These are phyloP conservation scores for Eucalyptus lansdowneana DNA, from an alignment of 345 rosid genomes.

Conservation along the genomic window DNA sequence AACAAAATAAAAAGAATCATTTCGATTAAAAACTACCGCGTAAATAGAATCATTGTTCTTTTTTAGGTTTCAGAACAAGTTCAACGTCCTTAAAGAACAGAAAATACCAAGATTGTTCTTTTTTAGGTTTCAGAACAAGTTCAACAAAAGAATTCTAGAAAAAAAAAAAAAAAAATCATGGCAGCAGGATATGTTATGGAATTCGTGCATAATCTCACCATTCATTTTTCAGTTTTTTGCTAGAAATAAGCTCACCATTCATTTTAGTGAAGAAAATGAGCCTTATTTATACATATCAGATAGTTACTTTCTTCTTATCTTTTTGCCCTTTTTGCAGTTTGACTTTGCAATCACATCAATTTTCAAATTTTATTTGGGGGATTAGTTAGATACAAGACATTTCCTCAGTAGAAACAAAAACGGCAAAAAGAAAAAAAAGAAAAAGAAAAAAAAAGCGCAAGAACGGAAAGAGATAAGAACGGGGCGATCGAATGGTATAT, in stretches of 20 bases:
- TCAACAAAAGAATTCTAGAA: background rate
- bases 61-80: background rate
- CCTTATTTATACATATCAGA: background rate
- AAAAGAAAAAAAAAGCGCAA: background rate
- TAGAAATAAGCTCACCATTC: background rate
- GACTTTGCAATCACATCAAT: background rate
- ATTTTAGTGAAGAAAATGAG: background rate
- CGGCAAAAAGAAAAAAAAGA: background rate
- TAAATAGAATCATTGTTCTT: fast-evolving
- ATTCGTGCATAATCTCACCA: background rate
- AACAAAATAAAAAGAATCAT: too few relatives aligned
- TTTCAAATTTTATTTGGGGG: background rate
- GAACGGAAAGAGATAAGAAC: background rate
- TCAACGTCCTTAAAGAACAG: background rate
- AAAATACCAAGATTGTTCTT: background rate
- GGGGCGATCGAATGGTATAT: background rate
- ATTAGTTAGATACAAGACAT: background rate
- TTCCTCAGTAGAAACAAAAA: background rate
- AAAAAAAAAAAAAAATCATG: background rate
- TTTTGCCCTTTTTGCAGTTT: background rate
- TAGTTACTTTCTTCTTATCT: background rate
- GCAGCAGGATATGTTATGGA: background rate
- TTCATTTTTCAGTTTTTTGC: background rate
- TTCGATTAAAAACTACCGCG: fast-evolving
- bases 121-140: background rate